Conservation (phyloP, 176 grass and related monocot genomes). For the Triticum aestivum region IWGSC_CS_RefSeq_v2.1 NC_057806.1:566074669-566075168, state of each 20-base stretch:
- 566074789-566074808: neutral
- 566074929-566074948: neutral
- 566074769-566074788: neutral
- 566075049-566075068: constrained; percentile 39
- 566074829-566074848: neutral
- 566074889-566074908: too few relatives aligned
- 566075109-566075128: constrained; percentile 98
- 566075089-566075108: constrained; percentile 98
- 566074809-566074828: neutral
- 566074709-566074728: neutral
- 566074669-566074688: constrained; percentile 18
- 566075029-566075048: neutral
- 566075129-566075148: neutral
- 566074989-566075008: neutral
- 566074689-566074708: neutral
- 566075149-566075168: neutral
- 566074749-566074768: neutral
- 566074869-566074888: neutral
- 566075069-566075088: constrained; percentile 75
- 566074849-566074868: neutral
- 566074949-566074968: neutral
- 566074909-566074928: neutral
- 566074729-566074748: neutral
- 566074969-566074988: too few relatives aligned
- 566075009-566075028: neutral